phyloP scores from a whole-genome alignment of 2,329 filamentous ascomycete genomes.

The Fusarium musae region DNA sequence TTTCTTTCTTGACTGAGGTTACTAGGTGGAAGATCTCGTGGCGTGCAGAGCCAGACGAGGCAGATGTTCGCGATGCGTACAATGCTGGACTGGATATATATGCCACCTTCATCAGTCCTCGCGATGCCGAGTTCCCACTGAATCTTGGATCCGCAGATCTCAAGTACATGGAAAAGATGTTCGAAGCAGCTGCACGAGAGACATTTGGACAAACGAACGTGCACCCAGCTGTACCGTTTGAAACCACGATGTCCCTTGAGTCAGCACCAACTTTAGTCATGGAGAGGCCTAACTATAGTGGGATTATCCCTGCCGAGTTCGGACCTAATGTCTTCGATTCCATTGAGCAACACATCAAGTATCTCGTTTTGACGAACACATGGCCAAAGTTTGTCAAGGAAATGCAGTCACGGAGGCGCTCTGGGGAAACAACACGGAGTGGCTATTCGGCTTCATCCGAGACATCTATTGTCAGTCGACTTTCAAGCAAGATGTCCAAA shows the following conservation, averaged over 20 bases:
- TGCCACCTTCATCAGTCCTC: not conserved
- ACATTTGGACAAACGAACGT: not conserved
- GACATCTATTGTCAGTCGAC: not conserved
- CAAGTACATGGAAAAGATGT: not conserved
- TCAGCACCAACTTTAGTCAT: not conserved
- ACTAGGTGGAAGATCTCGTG: not conserved
- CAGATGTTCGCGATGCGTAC: not conserved
- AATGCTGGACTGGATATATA: not conserved
- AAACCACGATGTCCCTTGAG: not conserved
- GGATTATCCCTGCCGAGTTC: not conserved
- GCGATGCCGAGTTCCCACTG: not conserved
- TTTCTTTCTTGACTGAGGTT: not conserved
- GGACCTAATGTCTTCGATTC: not conserved
- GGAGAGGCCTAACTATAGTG: not conserved
- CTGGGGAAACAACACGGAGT: not conserved
- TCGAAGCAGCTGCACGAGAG: not conserved
- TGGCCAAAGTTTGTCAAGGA: not conserved
- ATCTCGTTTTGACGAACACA: not conserved
- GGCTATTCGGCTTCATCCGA: not conserved
- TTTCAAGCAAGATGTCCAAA: not conserved
- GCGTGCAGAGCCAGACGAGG: not conserved
- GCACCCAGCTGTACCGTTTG: not conserved
- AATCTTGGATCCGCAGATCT: not conserved
- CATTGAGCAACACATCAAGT: not conserved
- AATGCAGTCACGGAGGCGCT: not conserved